These are phyloP conservation scores for Breynia disticha DNA, from an alignment of 441 rosid species.

Conservation along the genomic window DNA sequence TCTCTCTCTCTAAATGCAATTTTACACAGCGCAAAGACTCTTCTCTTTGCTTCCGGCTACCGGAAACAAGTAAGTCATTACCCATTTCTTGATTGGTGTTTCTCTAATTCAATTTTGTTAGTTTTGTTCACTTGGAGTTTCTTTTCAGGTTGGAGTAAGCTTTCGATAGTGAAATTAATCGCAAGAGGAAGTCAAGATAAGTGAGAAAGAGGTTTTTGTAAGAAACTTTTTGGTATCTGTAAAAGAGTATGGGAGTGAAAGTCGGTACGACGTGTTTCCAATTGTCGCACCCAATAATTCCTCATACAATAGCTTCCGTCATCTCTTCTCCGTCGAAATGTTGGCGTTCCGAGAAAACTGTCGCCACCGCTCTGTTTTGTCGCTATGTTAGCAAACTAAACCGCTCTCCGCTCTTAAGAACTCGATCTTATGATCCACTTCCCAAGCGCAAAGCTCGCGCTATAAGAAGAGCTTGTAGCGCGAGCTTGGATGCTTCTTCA, in stretches of 20 bases:
- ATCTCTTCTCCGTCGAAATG: slow-evolving; percentile 31
- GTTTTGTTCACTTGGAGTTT: background rate
- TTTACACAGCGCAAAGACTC: background rate
- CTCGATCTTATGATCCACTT: slow-evolving; percentile 33
- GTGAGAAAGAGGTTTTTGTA: too few species aligned
- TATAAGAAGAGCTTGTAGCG: slow-evolving; percentile 40
- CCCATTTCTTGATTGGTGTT: slow-evolving; percentile 1
- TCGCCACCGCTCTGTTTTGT: slow-evolving; percentile 18
- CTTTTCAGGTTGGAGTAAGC: background rate
- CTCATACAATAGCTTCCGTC: slow-evolving; percentile 45
- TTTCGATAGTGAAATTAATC: too few species aligned
- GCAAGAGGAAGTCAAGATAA: too few species aligned
- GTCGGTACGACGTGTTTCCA: slow-evolving; percentile 43
- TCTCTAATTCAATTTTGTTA: background rate
- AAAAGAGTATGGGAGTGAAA: slow-evolving; percentile 46
- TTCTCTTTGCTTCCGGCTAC: background rate
- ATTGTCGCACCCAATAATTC: slow-evolving; percentile 50
- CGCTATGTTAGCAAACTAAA: slow-evolving; percentile 32
- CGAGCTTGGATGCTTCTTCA: slow-evolving; percentile 39
- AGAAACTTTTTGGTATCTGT: too few species aligned
- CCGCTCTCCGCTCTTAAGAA: slow-evolving; percentile 36
- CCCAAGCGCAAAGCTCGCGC: slow-evolving; percentile 21
- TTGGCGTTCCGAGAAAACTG: slow-evolving; percentile 4
- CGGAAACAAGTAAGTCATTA: background rate
- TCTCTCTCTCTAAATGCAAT: background rate